These are phyloP conservation scores for Cyberlindnera suaveolens DNA, from an alignment of 805 yeast genomes.

Conservation along the genomic window DNA sequence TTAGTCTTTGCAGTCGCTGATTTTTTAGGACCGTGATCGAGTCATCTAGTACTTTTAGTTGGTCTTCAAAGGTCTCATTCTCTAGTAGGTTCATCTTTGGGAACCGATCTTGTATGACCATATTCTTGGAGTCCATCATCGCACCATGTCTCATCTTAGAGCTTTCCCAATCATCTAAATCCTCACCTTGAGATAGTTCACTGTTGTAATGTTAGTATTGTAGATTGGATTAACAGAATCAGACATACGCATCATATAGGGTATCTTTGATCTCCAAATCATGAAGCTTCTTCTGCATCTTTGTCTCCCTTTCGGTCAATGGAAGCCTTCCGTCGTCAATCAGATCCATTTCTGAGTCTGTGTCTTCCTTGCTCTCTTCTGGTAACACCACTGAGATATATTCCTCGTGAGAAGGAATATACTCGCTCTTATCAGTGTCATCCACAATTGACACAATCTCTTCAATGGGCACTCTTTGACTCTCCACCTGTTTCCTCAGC, in stretches of 20 bases:
- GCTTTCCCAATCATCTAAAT: conserved; percentile 15
- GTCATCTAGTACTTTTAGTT: conserved; percentile 1
- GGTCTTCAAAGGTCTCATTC: conserved; percentile 4
- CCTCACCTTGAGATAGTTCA: conserved; percentile 20
- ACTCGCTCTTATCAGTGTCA: too few relatives aligned
- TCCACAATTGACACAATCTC: background rate
- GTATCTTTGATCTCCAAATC: conserved; percentile 31
- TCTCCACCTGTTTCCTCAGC: background rate
- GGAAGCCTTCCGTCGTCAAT: conserved; percentile 23
- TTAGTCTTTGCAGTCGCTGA: background rate
- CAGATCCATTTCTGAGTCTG: conserved; percentile 4
- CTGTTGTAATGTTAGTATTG: background rate
- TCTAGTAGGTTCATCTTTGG: conserved; percentile 6
- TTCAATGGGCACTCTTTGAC: background rate
- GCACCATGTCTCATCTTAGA: conserved; percentile 13
- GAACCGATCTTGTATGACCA: background rate
- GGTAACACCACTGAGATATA: background rate
- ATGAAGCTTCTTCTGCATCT: conserved; percentile 19
- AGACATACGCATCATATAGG: conserved; percentile 21
- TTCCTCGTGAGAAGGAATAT: background rate
- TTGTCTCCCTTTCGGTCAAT: conserved; percentile 22
- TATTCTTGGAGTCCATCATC: background rate
- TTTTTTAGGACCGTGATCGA: background rate
- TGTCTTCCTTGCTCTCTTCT: conserved; percentile 13
- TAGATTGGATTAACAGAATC: background rate